Percentiles rank a stretch among this genome's conserved stretches.
These are phyloP conservation scores for Claviceps maximensis DNA, from an alignment of 2,329 filamentous ascomycete species.

Conservation along the genomic window DNA sequence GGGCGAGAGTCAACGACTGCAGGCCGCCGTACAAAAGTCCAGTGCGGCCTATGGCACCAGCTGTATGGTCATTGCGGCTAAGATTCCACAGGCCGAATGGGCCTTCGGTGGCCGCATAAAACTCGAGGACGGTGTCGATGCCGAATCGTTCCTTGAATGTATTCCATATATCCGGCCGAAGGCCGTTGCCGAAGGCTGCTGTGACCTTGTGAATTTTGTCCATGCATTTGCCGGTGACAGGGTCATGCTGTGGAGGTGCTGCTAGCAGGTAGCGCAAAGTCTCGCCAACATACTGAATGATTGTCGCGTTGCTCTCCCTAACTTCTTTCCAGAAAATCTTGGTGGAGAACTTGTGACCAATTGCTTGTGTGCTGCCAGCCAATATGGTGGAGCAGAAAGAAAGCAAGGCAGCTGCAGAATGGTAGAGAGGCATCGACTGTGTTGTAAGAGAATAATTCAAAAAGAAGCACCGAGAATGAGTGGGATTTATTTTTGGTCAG, in stretches of 20 bases:
- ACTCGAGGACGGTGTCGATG: slow-evolving; percentile 60
- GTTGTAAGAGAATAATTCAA: not conserved
- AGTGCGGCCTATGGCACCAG: slow-evolving; percentile 66
- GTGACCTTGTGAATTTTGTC: slow-evolving; percentile 64
- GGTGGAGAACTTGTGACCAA: slow-evolving; percentile 69
- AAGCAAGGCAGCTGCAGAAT: slow-evolving; percentile 63
- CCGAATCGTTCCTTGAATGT: slow-evolving; percentile 70
- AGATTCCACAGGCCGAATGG: slow-evolving; percentile 58
- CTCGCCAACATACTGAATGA: slow-evolving; percentile 81
- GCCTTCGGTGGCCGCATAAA: slow-evolving; percentile 70
- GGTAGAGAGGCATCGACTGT: slow-evolving; percentile 75
- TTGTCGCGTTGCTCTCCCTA: slow-evolving; percentile 54
- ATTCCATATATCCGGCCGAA: slow-evolving; percentile 78
- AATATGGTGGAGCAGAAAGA: slow-evolving; percentile 50
- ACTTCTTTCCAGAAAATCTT: slow-evolving; percentile 66
- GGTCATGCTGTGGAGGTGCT: slow-evolving; percentile 47
- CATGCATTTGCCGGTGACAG: slow-evolving; percentile 49
- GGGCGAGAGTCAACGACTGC: slow-evolving; percentile 34
- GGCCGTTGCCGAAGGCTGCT: slow-evolving; percentile 69
- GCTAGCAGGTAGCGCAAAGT: slow-evolving; percentile 72
- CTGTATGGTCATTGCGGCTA: slow-evolving; percentile 55
- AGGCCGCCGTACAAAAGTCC: slow-evolving; percentile 48
- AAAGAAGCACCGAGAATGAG: not conserved
- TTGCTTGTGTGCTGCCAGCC: slow-evolving; percentile 50
- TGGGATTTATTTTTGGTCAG: not conserved